Evolutionary conservation across 306 rosid species (phyloP), one percentile per base, ranked within the genome.

Genomic region (Cucumis melo): DNA sequence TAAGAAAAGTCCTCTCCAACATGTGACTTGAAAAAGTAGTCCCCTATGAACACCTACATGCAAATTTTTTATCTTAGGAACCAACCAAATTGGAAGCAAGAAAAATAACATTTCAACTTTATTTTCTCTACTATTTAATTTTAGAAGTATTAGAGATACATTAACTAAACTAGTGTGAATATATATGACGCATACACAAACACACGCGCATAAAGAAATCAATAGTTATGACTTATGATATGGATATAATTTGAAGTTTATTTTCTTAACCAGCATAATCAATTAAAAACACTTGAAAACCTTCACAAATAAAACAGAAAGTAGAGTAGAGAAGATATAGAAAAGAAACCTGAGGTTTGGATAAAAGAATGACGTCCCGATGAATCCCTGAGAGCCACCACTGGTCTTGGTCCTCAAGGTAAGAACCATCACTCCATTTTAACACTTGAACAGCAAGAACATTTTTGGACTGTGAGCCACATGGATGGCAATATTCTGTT

Each of bases 391-490:
- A 91, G 79, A 94, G 73, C 89, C 97, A 84, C 97, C 98, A 94
- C 29, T 94, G 98, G 74, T 94, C 98, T 86, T 94, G 97, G 83
- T 94, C 98, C 87, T 94, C 98, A 63, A 94, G 95, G 84, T 94
- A 94, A 81, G 91, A 82, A 20, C 98, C 98, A 74, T 94, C 98
- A 65, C 98, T 91, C 97, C 97, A 94, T 90, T 92, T 86, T 64
- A 86, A 80, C 58, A 94, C 98, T 89, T 94, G 98, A 84, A 94
- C 97, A 39, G 97, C 96, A 59, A 94, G 81, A 78, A 90, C 84
- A 77, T 94, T 91, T 90, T 86, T 79, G 62, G 76, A 78, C 57
- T 88, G 83, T 17, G 92, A 86, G 75, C 90, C 94, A 46, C 80
- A 85, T 10, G 96, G 90, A 84, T 90, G 87, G 82, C 96, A 91